Evolutionary conservation across 306 rosid genomes (phyloP), one percentile per base, ranked within the genome.

Genomic region (Sesbania bispinosa): DNA sequence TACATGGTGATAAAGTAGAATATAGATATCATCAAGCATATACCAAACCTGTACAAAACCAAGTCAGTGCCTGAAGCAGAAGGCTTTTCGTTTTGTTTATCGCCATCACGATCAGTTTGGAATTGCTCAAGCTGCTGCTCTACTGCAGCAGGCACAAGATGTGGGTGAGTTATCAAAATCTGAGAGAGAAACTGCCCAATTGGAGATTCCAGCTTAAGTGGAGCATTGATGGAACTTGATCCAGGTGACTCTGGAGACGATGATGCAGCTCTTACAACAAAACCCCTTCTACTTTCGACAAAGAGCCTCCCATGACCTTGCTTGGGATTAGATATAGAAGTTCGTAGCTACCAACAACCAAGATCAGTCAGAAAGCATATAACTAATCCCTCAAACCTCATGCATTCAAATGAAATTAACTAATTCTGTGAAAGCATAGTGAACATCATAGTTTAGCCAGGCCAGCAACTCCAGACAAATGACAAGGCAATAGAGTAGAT

Each of bases 121-220:
- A 95, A 96, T 79, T 85, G 93, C 50, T 91, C 92, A 55, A 95
- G 99, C 80, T 91, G 99, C 79, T 84, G 86, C 76, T 95, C 99
- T 41, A 91, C 92, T 16, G 97, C 97, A 52, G 96, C 97, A 73
- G 96, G 96, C 69, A 95, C 83, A 30, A 95, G 99, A 78, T 95
- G 99, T 0, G 99, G 99, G 78, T 95, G 99, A 77, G 88, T 89
- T 16, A 71, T 46, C 80, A 95, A 78, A 52, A 91, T 91, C 81
- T 95, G 85, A 62, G 96, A 85, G 61, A 95, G 82, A 78, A 95
- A 88, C 88, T 88, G 97, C 11, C 99, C 99, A 1, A 95, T 74
- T 10, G 99, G 99, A 77, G 99, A 95, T 79, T 91, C 99, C 79
- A 95, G 77, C 86, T 77, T 85, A 55, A 95, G 84, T 0, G 99